Evolutionary conservation across 371 early-diverging fungal genomes (phyloP).

Genomic region (Capillidium heterosporum): DNA sequence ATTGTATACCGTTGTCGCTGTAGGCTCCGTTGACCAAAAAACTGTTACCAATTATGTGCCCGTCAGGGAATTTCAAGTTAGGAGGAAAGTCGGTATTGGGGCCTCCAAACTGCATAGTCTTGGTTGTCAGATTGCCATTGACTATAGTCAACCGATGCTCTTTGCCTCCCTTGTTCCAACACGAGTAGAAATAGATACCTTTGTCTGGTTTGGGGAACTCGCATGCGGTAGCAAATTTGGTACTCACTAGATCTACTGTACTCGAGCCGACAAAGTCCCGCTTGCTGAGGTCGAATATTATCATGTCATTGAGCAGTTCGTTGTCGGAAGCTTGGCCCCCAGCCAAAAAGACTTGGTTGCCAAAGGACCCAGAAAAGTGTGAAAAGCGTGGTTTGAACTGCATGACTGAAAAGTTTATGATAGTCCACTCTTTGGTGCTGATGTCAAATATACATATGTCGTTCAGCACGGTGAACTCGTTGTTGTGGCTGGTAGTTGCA

Average conservation of each 20-base stretch:
- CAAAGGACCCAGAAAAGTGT: slow-evolving; percentile 37
- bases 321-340: slow-evolving; percentile 70
- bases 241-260: neutral
- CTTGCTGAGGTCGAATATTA: slow-evolving; percentile 43
- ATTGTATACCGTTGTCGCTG: slow-evolving; percentile 36
- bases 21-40: slow-evolving; percentile 54
- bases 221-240: neutral
- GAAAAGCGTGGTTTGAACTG: slow-evolving; percentile 40
- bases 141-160: neutral
- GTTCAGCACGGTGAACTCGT: slow-evolving; percentile 20
- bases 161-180: neutral
- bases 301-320: slow-evolving; percentile 53
- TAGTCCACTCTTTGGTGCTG: neutral
- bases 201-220: neutral
- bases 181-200: neutral
- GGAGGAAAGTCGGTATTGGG: slow-evolving; percentile 19
- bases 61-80: slow-evolving; percentile 61
- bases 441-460: slow-evolving; percentile 35
- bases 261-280: neutral
- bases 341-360: slow-evolving; percentile 35
- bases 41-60: slow-evolving; percentile 40
- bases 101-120: neutral
- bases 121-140: neutral
- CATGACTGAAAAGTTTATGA: slow-evolving; percentile 7
- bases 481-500: slow-evolving; percentile 17